A percentile compares a stretch with the other conserved stretches of the same genome.
Conservation (phyloP, 2,329 filamentous ascomycete species). For the Phaeosphaeria sp. region DNA sequence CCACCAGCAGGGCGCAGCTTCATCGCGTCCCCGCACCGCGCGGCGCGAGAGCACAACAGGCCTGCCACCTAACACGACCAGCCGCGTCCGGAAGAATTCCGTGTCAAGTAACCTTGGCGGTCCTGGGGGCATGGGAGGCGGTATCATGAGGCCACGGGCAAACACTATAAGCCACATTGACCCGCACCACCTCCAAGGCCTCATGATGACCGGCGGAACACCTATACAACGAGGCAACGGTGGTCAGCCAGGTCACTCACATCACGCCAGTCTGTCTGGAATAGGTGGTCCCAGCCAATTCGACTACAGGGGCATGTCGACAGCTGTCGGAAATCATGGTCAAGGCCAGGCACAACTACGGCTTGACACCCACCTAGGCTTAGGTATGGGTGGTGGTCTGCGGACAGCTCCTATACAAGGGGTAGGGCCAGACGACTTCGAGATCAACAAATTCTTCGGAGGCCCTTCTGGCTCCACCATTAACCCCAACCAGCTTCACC, state of each 20-base stretch:
- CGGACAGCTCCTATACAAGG: slow-evolving; percentile 72
- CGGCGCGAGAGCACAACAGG: slow-evolving; percentile 87
- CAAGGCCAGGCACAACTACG: slow-evolving; percentile 78
- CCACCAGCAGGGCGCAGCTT: slow-evolving; percentile 89
- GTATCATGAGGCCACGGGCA: slow-evolving; percentile 81
- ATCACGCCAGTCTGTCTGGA: slow-evolving; percentile 77
- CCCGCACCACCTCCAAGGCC: slow-evolving; percentile 70
- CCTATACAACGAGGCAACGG: slow-evolving; percentile 57
- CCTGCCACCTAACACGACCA: slow-evolving; percentile 70
- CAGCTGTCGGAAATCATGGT: slow-evolving; percentile 69
- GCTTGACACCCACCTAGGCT: slow-evolving; percentile 78
- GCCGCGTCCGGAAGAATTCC: slow-evolving; percentile 90
- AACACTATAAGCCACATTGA: slow-evolving; percentile 98
- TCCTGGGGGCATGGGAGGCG: slow-evolving; percentile 50
- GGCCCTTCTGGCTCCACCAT: slow-evolving; percentile 62
- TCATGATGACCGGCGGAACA: slow-evolving; percentile 56
- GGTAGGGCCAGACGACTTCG: slow-evolving; percentile 66
- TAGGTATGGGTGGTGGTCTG: slow-evolving; percentile 72
- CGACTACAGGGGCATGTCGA: slow-evolving; percentile 76
- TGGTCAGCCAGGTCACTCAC: slow-evolving; percentile 64
- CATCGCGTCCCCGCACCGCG: slow-evolving; percentile 79
- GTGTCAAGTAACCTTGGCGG: slow-evolving; percentile 67
- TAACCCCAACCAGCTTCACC: slow-evolving; percentile 76
- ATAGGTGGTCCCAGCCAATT: slow-evolving; percentile 64
- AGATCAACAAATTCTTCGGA: slow-evolving; percentile 75